Evolutionary conservation across 2,329 filamentous ascomycete species (phyloP).

Genomic region (Hypoxylon sp.): DNA sequence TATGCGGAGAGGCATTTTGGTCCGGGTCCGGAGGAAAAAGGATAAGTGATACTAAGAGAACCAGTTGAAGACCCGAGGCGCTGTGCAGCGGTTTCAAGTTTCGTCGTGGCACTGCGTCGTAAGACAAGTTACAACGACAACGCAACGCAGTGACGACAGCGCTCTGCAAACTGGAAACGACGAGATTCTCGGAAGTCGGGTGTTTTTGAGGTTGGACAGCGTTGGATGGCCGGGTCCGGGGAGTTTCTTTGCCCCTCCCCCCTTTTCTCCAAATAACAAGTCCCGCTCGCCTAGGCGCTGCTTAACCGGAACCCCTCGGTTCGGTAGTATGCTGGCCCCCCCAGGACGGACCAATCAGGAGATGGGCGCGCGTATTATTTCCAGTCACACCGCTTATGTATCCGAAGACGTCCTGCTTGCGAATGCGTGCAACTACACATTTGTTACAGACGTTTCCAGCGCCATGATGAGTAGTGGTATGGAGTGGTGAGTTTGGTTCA

Average conservation of each 20-base stretch:
- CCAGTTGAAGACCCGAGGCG: no score
- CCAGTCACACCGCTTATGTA: slow-evolving; percentile 27
- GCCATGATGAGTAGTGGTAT: not conserved
- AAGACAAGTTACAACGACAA: slow-evolving; percentile 8
- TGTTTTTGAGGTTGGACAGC: slow-evolving; percentile 14
- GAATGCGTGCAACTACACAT: slow-evolving; percentile 1
- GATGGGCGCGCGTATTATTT: not conserved
- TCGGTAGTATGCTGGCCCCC: slow-evolving; percentile 28
- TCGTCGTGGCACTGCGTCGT: slow-evolving; percentile 6
- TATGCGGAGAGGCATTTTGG: slow-evolving; percentile 46
- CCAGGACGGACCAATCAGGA: slow-evolving; percentile 30
- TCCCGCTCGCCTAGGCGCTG: slow-evolving; percentile 2
- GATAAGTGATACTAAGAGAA: no score
- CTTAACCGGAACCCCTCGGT: slow-evolving; percentile 35
- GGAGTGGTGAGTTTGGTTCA: not conserved
- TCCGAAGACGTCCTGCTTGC: slow-evolving; percentile 12
- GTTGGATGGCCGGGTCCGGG: slow-evolving; percentile 4
- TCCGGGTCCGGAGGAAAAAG: no score
- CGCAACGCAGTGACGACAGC: slow-evolving; percentile 6
- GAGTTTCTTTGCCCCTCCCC: slow-evolving; percentile 5
- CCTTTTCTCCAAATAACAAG: slow-evolving; percentile 22
- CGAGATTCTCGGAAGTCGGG: slow-evolving; percentile 3
- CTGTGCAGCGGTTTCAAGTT: not conserved
- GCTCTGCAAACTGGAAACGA: slow-evolving; percentile 1
- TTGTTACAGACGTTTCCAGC: not conserved